These are phyloP conservation scores for Pseudohalonectria lignicola DNA, from an alignment of 2,329 filamentous ascomycete species.

Conservation along the genomic window DNA sequence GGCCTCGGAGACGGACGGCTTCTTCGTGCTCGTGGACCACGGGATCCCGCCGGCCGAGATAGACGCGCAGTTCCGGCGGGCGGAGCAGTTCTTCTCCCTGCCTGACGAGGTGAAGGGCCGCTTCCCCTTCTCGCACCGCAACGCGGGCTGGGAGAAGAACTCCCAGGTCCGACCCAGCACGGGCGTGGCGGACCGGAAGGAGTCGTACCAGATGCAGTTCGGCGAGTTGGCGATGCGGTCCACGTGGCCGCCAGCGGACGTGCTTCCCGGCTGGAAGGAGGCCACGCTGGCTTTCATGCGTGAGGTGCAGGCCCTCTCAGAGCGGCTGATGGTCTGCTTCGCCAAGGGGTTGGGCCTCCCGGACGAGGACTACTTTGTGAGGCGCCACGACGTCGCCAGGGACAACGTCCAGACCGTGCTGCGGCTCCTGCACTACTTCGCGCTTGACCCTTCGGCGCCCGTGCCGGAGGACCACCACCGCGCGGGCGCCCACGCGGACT, in stretches of 20 bases:
- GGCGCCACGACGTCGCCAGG: slow-evolving; percentile 34
- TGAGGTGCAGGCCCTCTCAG: slow-evolving; percentile 28
- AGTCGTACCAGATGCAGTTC: slow-evolving; percentile 49
- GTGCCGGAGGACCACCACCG: slow-evolving; percentile 38
- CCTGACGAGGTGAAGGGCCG: slow-evolving; percentile 33
- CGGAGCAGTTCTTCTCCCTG: slow-evolving; percentile 39
- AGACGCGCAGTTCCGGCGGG: slow-evolving; percentile 22
- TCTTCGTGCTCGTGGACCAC: slow-evolving; percentile 45
- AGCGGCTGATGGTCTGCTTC: slow-evolving; percentile 44
- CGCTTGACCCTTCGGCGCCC: no score
- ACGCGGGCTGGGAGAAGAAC: slow-evolving; percentile 47
- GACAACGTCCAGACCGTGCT: slow-evolving; percentile 41
- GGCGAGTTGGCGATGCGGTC: slow-evolving; percentile 12
- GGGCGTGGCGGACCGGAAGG: slow-evolving; percentile 41
- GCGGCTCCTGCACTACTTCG: slow-evolving; percentile 12
- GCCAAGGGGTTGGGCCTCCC: slow-evolving; percentile 40
- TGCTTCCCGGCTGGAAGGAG: slow-evolving; percentile 34
- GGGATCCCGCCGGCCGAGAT: slow-evolving; percentile 28
- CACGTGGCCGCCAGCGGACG: slow-evolving; percentile 1
- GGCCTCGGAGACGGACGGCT: slow-evolving; percentile 46
- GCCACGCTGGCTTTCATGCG: slow-evolving; percentile 21
- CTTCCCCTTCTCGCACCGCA: slow-evolving; percentile 35
- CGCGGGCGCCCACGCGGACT: slow-evolving; percentile 50
- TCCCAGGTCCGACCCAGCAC: slow-evolving; percentile 44
- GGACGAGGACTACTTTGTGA: slow-evolving; percentile 41